Percentiles rank a stretch among this genome's conserved stretches.
phyloP scores from a whole-genome alignment of 495 filamentous ascomycete genomes.

The Daldinia bambusicola region DNA sequence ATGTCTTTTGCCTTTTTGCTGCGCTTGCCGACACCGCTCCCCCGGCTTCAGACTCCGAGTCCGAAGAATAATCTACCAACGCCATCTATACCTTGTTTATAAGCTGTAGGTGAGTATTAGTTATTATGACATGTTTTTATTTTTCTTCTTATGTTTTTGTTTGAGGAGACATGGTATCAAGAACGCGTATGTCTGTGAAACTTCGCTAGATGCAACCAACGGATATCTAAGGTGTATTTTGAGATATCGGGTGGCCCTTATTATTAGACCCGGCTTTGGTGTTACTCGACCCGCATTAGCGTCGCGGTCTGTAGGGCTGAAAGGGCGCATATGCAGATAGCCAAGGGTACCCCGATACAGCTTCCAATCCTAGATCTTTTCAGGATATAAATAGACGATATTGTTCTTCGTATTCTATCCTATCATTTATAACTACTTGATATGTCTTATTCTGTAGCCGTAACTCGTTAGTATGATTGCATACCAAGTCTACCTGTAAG shows the following conservation, averaged over 20 bases:
- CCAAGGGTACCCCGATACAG: neutral
- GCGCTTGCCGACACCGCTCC: constrained; percentile 12
- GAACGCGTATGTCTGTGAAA: neutral
- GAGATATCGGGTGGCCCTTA: neutral
- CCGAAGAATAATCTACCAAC: constrained; percentile 77
- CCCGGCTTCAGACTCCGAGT: constrained; percentile 59
- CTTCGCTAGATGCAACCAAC: constrained; percentile 2
- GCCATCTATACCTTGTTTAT: constrained; percentile 63
- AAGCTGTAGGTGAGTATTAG: neutral
- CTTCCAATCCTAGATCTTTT: too few species aligned
- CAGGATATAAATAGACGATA: too few species aligned
- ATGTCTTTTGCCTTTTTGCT: constrained; percentile 44
- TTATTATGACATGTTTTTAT: neutral
- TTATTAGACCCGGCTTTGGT: constrained; percentile 12
- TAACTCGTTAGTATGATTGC: too few species aligned
- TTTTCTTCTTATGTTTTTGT: neutral
- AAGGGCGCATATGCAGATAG: neutral
- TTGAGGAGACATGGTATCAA: neutral
- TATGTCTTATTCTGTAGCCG: too few species aligned
- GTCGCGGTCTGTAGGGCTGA: constrained; percentile 28
- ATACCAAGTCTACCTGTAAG: too few species aligned
- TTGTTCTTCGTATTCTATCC: too few species aligned
- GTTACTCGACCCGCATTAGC: constrained; percentile 25
- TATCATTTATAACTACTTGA: too few species aligned
- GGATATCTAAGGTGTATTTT: neutral